These are phyloP conservation scores for Nowakowskiella sp. DNA, from an alignment of 192 early-diverging fungal genomes.

Conservation along the genomic window DNA sequence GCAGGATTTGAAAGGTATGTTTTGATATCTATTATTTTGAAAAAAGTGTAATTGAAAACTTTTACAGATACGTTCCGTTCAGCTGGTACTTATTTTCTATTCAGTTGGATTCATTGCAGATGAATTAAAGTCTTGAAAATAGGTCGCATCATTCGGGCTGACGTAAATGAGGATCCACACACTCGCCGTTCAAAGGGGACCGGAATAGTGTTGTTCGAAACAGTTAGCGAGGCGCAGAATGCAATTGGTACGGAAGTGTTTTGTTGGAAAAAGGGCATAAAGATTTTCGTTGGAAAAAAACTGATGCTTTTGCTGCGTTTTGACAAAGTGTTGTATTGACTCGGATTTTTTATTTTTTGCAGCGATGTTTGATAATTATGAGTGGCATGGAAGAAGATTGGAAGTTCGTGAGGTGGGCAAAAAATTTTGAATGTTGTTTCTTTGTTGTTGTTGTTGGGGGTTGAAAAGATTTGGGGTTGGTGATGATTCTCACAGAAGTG, in stretches of 20 bases:
- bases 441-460: too few species aligned
- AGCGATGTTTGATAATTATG: slow-evolving; percentile 75
- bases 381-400: slow-evolving; percentile 64
- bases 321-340: not conserved
- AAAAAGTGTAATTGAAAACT: too few species aligned
- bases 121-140: slow-evolving; percentile 13
- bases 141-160: slow-evolving; percentile 62
- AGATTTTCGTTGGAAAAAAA: not conserved
- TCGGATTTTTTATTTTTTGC: slow-evolving; percentile 19
- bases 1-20: slow-evolving; percentile 85
- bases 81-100: slow-evolving; percentile 39
- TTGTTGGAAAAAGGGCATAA: slow-evolving; percentile 8
- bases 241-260: slow-evolving; percentile 59
- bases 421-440: not conserved
- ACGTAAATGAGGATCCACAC: slow-evolving; percentile 53
- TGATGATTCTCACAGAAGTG: too few species aligned
- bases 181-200: slow-evolving; percentile 62
- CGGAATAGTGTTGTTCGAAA: slow-evolving; percentile 69
- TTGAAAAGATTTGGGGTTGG: too few species aligned
- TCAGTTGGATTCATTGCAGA: slow-evolving; percentile 15
- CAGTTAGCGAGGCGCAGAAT: slow-evolving; percentile 47
- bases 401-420: slow-evolving; percentile 72
- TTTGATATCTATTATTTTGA: too few species aligned
- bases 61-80: too few species aligned
- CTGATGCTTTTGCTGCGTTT: slow-evolving; percentile 2